Evolutionary conservation across 163 green algal genomes (phyloP).

Genomic region (Scenedesmus sp.): DNA sequence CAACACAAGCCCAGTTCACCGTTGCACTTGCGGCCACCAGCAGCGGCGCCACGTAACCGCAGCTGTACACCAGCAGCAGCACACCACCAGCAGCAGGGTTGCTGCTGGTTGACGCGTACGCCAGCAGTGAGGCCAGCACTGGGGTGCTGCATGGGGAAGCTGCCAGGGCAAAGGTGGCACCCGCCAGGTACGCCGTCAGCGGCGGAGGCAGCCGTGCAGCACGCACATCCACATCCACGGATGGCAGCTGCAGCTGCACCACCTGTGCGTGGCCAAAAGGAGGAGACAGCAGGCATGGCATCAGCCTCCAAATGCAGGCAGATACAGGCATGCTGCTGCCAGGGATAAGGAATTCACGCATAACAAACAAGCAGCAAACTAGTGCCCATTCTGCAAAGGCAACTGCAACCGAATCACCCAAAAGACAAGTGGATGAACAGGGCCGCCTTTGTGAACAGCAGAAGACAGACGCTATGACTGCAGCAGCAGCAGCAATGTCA

Average conservation of each 20-base stretch:
- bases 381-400: background rate
- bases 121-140: slow-evolving; percentile 95
- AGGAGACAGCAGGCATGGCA: background rate
- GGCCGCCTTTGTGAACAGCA: background rate
- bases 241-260: slow-evolving; percentile 88
- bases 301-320: no score
- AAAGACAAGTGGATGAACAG: background rate
- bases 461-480: background rate
- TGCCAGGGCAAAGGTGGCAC: slow-evolving; percentile 94
- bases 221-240: slow-evolving; percentile 89
- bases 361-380: background rate
- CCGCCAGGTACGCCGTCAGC: slow-evolving; percentile 77
- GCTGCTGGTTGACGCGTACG: slow-evolving; percentile 85
- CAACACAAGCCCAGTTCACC: slow-evolving; percentile 45
- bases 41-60: slow-evolving; percentile 94
- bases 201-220: slow-evolving; percentile 65
- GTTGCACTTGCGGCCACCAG: slow-evolving; percentile 87
- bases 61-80: slow-evolving; percentile 94
- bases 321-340: no score
- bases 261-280: slow-evolving; percentile 56
- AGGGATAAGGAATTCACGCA: no score
- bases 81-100: slow-evolving; percentile 74
- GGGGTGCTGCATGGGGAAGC: slow-evolving; percentile 94
- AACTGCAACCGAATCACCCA: background rate
- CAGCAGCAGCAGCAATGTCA: slow-evolving; percentile 1